Evolutionary conservation across 2,329 filamentous ascomycete genomes (phyloP).

Genomic region (Zopfia rhizophila): DNA sequence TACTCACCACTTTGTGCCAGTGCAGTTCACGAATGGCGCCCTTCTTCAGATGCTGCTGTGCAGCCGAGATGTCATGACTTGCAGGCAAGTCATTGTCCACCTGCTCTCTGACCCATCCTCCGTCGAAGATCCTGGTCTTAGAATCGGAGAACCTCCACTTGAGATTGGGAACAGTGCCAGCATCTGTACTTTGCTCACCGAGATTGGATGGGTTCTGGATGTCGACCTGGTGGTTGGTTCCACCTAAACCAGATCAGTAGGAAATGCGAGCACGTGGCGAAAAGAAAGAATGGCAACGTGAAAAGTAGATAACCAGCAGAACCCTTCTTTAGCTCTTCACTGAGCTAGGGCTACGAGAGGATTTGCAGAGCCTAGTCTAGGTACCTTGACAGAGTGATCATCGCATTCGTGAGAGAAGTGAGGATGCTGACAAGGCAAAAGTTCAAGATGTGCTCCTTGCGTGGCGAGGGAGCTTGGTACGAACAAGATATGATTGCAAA

Average conservation of each 20-base stretch:
- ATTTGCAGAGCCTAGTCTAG: too few relatives aligned
- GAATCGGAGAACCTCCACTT: conserved; percentile 77
- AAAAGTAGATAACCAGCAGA: too few relatives aligned
- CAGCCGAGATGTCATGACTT: conserved; percentile 73
- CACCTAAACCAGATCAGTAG: conserved; percentile 58
- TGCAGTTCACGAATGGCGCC: conserved; percentile 74
- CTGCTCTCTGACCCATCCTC: conserved; percentile 74
- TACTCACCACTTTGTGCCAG: conserved; percentile 72
- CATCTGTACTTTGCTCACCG: conserved; percentile 69
- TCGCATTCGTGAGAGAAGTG: too few relatives aligned
- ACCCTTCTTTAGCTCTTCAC: too few relatives aligned
- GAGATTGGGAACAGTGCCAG: conserved; percentile 71
- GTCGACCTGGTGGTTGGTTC: conserved; percentile 71
- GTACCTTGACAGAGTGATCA: too few relatives aligned
- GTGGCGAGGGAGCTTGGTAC: neutral
- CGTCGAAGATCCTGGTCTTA: conserved; percentile 69
- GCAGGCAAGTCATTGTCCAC: conserved; percentile 73
- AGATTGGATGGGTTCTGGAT: conserved; percentile 72
- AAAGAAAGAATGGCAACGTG: neutral
- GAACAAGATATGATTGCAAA: neutral
- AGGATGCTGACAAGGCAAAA: too few relatives aligned
- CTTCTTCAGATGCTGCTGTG: conserved; percentile 74
- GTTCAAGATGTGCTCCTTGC: too few relatives aligned
- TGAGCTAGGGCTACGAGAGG: too few relatives aligned
- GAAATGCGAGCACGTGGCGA: neutral